Evolutionary conservation across 2,329 filamentous ascomycete species (phyloP).

Genomic region (Fusarium euwallaceae): DNA sequence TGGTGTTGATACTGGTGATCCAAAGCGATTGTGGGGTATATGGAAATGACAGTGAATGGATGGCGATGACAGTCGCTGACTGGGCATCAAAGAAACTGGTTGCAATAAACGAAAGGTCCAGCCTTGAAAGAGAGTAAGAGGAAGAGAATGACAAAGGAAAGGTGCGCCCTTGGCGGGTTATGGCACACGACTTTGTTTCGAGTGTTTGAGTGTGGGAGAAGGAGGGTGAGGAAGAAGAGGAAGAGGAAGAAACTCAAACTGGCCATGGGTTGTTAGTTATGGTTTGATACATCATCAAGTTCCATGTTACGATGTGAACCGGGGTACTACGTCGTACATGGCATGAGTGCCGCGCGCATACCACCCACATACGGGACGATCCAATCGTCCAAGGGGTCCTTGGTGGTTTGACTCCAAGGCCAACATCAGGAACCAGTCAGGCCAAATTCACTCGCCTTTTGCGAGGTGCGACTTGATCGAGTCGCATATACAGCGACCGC

Average conservation of each 20-base stretch:
- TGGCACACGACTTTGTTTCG: constrained; percentile 28
- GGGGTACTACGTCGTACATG: constrained; percentile 9
- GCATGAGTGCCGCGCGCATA: constrained; percentile 14
- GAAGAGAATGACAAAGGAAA: constrained; percentile 35
- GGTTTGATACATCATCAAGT: constrained; percentile 37
- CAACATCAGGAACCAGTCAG: constrained; percentile 22
- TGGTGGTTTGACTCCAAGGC: constrained; percentile 23
- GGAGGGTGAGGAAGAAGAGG: constrained; percentile 26
- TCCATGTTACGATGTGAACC: constrained; percentile 33
- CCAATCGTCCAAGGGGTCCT: constrained; percentile 31
- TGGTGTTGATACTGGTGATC: constrained; percentile 9
- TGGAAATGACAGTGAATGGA: constrained; percentile 24
- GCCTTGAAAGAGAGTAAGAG: constrained; percentile 41
- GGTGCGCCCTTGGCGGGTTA: constrained; percentile 34
- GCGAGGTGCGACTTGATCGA: constrained; percentile 4
- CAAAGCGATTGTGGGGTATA: constrained; percentile 24
- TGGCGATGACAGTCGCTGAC: constrained; percentile 41
- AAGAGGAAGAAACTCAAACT: constrained; percentile 10
- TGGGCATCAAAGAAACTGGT: constrained; percentile 35
- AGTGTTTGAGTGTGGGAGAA: constrained; percentile 29
- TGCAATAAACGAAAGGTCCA: constrained; percentile 39
- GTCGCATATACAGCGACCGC: constrained; percentile 3
- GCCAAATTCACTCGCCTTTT: background rate
- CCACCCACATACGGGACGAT: constrained; percentile 21
- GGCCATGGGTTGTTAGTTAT: constrained; percentile 19